Percentiles rank a stretch among this genome's conserved stretches.
phyloP scores from a whole-genome alignment of 164 flowering plant genomes.

The Echeveria elegans region DNA sequence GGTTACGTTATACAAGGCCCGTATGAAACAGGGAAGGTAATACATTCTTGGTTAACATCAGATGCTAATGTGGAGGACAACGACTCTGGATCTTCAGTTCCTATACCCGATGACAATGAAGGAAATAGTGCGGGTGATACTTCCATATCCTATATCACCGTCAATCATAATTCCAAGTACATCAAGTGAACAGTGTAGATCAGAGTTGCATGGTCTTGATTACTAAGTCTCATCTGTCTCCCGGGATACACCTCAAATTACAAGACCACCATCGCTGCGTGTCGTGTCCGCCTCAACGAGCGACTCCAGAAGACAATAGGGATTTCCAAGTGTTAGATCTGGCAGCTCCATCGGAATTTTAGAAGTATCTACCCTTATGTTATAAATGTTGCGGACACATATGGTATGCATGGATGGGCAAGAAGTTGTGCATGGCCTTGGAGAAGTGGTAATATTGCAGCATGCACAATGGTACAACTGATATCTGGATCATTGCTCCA shows the following conservation, averaged over 20 bases:
- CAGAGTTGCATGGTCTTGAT: conserved; percentile 58
- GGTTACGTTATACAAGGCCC: conserved; percentile 71
- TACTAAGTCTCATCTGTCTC: conserved; percentile 73
- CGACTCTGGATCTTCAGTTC: conserved; percentile 43
- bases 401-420: conserved; percentile 56
- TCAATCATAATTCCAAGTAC: conserved; percentile 78
- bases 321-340: conserved; percentile 93
- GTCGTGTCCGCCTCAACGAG: conserved; percentile 79
- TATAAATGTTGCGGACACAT: conserved; percentile 41
- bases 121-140: conserved; percentile 56
- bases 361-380: conserved; percentile 80
- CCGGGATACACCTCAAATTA: conserved; percentile 76
- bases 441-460: conserved; percentile 61
- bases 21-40: conserved; percentile 47
- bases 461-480: conserved; percentile 61
- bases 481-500: conserved; percentile 67
- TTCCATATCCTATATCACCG: conserved; percentile 64
- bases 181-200: conserved; percentile 59
- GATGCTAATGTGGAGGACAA: conserved; percentile 55
- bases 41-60: conserved; percentile 38
- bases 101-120: conserved; percentile 52
- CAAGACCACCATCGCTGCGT: conserved; percentile 95
- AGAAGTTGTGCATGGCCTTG: conserved; percentile 90
- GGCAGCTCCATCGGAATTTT: conserved; percentile 97
- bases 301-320: conserved; percentile 71